Base-by-base conservation (phyloP, 352 stramenopile species). In the Thalassiosira oceanica region DNA sequence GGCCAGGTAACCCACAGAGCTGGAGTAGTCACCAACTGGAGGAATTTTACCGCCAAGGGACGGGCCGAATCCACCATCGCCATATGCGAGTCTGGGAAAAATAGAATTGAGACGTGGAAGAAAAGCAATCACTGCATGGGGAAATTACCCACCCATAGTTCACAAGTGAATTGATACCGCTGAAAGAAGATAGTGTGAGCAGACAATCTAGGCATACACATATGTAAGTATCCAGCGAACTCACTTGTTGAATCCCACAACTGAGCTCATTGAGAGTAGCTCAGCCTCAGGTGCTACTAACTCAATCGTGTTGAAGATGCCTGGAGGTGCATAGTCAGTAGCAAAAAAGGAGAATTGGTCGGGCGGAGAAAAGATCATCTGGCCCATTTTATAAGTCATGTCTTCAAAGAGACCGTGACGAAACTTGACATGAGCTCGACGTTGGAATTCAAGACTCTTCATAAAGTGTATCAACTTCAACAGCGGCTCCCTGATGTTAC, bases 391-490 rank as follows among this genome's bases (percentile, higher is more conserved):
- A 10, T 51, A 54, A 28, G 48, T 24, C 27, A 88, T 43, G 35
- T 72, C 23, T 53, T 64, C 26, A 72, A 54, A 52, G 24, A 54
- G 27, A 43, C 50, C 54, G 44, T 66, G 23, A 20, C 43, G 48
- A 49, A 69, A 60, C 43, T 68, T 74, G 11, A 66, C 50, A 54
- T 48, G 43, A 23, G 61, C 37, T 11, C 31, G 24, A 37, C 24
- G 63, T 24, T 48, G 16, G 51, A 83, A 85, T 13, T 55, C 23
- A 29, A 78, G 31, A 20, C 51, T 67, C 26, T 69, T 43, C 61
- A 84, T 68, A 41, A 83, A 62, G 20, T 79, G 69, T 15, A 84
- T 57, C 7, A 86, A 45, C 56, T 84, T 86, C 23, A 86, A 37
- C 5, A 88, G 46, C 7, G 83, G 78, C 61, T 90, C 80, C 2